Base-by-base conservation (phyloP, 2,329 filamentous ascomycete species). In the Domatiomyces catenatus region DNA sequence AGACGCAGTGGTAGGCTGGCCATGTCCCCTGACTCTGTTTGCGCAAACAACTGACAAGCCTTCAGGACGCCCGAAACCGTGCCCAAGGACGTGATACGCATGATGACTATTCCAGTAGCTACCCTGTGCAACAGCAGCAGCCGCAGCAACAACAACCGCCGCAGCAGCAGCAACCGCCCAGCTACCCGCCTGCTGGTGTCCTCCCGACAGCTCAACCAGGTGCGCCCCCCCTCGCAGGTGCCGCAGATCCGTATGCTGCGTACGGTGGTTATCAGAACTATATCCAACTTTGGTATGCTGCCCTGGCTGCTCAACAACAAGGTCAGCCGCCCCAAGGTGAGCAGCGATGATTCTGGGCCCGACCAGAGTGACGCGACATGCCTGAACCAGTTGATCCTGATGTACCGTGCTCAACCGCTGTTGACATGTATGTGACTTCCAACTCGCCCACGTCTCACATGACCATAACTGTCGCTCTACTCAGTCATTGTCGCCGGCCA, bases 181-280 rank as follows among this genome's bases (percentile, higher is more conserved):
- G 56, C 48, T 49, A 56, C 42, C 55, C 60, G 61, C 66, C 49
- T 57, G 59, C 49, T 63, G 64, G 48, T 19, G 46, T 44, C 28
- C 42, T 53, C 12, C 47, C 53, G 2, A 48, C 53, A 39, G 50
- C 49, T 74, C 78, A 60, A 75, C 51, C 51, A 48, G 52, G 43
- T 28, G 74, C 62, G 67, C 51, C 77, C 75, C 60, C 67, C 69
- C 51, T 75, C 54, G 72, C 75, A 55, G 73, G 71, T 26, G 69
- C 65, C 47, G 71, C 72, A 50, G 84, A 86, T 61, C 81, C 82
- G 1, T 92, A 92, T 67, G 86, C 86, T 51, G 75, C 81, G 51
- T 92, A 89, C 67, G 86, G 86, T 58, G 86, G 86, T 54, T 90
- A 90, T 66, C 77, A 88, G 60, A 83, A 83, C 59, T 92, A 90